phyloP scores from a whole-genome alignment of 2,329 filamentous ascomycete species.

The Diaporthe sp. region DNA sequence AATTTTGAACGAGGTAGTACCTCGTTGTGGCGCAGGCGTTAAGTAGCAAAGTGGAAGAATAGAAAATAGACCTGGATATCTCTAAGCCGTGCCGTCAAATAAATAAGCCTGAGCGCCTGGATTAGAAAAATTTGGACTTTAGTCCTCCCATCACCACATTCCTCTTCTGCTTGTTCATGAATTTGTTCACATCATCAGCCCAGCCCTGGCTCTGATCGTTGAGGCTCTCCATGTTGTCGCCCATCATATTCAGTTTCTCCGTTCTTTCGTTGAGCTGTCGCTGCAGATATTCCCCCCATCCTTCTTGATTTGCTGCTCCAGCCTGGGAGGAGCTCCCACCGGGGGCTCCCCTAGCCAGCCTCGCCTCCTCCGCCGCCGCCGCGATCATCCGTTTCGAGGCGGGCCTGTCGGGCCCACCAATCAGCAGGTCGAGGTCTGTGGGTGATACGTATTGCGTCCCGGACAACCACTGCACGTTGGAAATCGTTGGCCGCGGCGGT shows the following conservation, averaged over 20 bases:
- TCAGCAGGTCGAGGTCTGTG: slow-evolving; percentile 88
- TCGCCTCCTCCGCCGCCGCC: slow-evolving; percentile 81
- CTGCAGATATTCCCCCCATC: slow-evolving; percentile 84
- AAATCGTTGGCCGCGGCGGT: slow-evolving; percentile 91
- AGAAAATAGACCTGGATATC: slow-evolving; percentile 22
- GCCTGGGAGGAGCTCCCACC: slow-evolving; percentile 46
- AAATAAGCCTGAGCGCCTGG: slow-evolving; percentile 4
- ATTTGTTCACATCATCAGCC: slow-evolving; percentile 91
- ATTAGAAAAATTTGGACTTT: slow-evolving; percentile 68
- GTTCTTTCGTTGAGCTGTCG: slow-evolving; percentile 91
- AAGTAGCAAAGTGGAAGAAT: not conserved
- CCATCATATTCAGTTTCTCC: slow-evolving; percentile 85
- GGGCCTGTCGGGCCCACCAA: slow-evolving; percentile 89
- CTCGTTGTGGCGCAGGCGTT: not conserved
- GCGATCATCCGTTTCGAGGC: slow-evolving; percentile 90
- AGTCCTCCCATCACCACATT: slow-evolving; percentile 81
- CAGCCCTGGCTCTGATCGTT: slow-evolving; percentile 86
- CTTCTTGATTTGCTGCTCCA: slow-evolving; percentile 63
- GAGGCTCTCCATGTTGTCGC: slow-evolving; percentile 86
- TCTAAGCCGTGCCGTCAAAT: slow-evolving; percentile 15
- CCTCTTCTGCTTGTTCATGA: slow-evolving; percentile 87
- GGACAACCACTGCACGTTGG: slow-evolving; percentile 95
- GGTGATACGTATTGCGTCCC: slow-evolving; percentile 93
- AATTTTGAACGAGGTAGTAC: too few species aligned
- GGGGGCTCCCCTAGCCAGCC: slow-evolving; percentile 60